Percentiles rank a stretch among this genome's conserved stretches.
phyloP scores from a whole-genome alignment of 192 early-diverging fungal species.

The Backusella mclennaniae region DNA sequence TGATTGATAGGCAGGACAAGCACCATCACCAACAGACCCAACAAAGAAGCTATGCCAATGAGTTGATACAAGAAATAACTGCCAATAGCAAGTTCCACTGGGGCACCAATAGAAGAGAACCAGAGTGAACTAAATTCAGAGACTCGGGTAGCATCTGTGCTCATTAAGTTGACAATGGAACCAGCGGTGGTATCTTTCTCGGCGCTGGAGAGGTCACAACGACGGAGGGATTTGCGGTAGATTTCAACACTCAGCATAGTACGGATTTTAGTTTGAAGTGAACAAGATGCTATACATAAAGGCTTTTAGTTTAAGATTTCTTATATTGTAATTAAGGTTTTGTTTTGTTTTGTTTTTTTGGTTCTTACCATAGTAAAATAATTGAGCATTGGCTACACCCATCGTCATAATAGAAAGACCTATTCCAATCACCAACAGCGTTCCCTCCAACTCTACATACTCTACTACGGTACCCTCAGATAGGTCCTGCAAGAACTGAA shows the following conservation, averaged over 20 bases:
- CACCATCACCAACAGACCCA: constrained; percentile 66
- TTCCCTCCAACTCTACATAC: constrained; percentile 46
- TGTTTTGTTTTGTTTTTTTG: not conserved
- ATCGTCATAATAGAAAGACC: constrained; percentile 49
- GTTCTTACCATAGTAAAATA: constrained; percentile 29
- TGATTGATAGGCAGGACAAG: constrained; percentile 42
- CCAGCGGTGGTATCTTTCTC: constrained; percentile 34
- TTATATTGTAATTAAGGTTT: no score
- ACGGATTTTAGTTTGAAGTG: constrained; percentile 28
- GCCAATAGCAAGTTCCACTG: constrained; percentile 63
- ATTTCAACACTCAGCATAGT: constrained; percentile 51
- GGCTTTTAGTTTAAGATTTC: no score
- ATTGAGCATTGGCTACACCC: constrained; percentile 22
- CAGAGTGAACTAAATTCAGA: constrained; percentile 49
- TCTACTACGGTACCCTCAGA: not conserved
- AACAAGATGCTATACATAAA: not conserved
- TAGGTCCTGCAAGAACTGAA: constrained; percentile 19
- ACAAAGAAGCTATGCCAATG: constrained; percentile 75
- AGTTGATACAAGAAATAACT: constrained; percentile 70
- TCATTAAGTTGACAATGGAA: constrained; percentile 72
- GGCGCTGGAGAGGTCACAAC: constrained; percentile 48
- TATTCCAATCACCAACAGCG: constrained; percentile 54
- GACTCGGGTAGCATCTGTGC: constrained; percentile 66
- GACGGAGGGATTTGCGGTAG: constrained; percentile 56
- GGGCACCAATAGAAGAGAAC: constrained; percentile 50